Base-by-base conservation (phyloP, 2,329 filamentous ascomycete genomes). In the Ophioceras dolichostomum region DNA sequence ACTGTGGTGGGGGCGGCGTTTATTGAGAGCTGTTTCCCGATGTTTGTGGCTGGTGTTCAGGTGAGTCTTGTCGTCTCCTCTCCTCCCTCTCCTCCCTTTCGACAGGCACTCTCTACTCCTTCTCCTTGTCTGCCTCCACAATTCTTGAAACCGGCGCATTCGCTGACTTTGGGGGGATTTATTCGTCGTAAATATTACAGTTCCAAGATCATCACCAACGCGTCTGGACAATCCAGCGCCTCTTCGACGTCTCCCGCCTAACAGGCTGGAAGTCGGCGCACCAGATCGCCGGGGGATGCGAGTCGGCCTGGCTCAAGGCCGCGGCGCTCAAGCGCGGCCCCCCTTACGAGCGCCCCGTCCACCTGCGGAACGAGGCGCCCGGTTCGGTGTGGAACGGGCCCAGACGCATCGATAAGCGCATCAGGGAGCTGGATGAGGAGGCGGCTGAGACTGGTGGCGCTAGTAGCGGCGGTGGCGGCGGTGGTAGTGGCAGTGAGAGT, bases 251-350 rank as follows among this genome's bases (percentile, higher is more conserved):
- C 28, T 75, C 82, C 3, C 74, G 79, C 2, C 66, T 91, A 7
- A 94, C 86, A 0, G 91, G 91, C 1, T 95, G 86, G 83, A 81
- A 86, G 49, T 86, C 82, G 2, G 83, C 86, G 2, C 72, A 76
- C 24, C 76, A 87, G 29, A 89, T 95, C 44, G 85, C 85, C 1
- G 68, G 74, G 34, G 87, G 86, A 1, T 94, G 86, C 55, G 88
- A 96, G 57, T 79, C 77, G 3, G 72, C 77, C 0, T 98, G 91
- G 91, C 68, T 73, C 41, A 83, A 79, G 51, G 78, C 82, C 1
- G 81, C 75, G 4, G 71, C 79, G 43, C 65, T 82, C 47, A 83
- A 83, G 0, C 70, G 76, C 32, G 89, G 87, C 0, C 86, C 87
- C 4, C 76, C 76, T 1, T 95, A 94, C 53, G 56, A 62, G 36